phyloP scores from a whole-genome alignment of 1,284 basidiomycete species.

The Meripilus lineatus region DNA sequence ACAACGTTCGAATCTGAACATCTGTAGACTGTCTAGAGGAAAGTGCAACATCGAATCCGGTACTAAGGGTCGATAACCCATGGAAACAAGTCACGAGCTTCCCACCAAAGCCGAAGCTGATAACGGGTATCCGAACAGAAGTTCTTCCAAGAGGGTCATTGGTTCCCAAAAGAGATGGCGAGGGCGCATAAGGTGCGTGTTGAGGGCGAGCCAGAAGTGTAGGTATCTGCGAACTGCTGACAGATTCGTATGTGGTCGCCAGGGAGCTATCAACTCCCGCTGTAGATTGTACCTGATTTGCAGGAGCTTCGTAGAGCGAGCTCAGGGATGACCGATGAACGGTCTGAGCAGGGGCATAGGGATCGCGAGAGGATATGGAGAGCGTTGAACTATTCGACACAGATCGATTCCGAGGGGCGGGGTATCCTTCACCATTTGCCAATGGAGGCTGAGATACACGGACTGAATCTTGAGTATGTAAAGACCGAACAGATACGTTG shows the following conservation, averaged over 20 bases:
- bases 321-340: conserved; percentile 16
- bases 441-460: too few species aligned
- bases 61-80: conserved; percentile 57
- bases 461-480: conserved; percentile 5
- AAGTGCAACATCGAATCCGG: conserved; percentile 74
- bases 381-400: conserved; percentile 46
- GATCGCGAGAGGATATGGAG: conserved; percentile 36
- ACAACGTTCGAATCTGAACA: conserved; percentile 63
- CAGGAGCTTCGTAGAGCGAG: background rate
- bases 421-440: too few species aligned
- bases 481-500: conserved; percentile 22
- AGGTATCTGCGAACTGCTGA: conserved; percentile 34
- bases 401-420: conserved; percentile 33
- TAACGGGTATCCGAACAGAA: conserved; percentile 68
- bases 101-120: conserved; percentile 89
- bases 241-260: conserved; percentile 16
- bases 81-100: conserved; percentile 86
- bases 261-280: background rate
- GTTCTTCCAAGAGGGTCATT: conserved; percentile 83
- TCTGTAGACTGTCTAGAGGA: conserved; percentile 67
- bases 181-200: conserved; percentile 63
- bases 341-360: conserved; percentile 36
- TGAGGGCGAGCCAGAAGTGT: conserved; percentile 34
- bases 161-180: conserved; percentile 70
- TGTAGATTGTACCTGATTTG: background rate